Evolutionary conservation across 2,329 filamentous ascomycete species (phyloP), one percentile per base, ranked within the genome.

Genomic region (Drechslerella coelobrocha): DNA sequence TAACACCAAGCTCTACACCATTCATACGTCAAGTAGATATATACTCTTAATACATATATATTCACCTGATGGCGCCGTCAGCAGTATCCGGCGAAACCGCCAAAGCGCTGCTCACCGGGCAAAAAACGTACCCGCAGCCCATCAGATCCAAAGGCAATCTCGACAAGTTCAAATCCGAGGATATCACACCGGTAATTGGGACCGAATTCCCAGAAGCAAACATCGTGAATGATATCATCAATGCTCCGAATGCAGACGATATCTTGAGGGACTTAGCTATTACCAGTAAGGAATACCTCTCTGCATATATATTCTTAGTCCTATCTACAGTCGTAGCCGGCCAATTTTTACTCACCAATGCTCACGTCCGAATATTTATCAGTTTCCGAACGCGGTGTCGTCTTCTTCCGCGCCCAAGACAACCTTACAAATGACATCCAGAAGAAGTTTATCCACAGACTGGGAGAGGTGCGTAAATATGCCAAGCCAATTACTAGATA

Each of bases 371-470:
- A 68, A 75, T 19, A 3, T 27, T 88, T 1, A 41, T 12, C 55
- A 71, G 87, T 90, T 73, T 89, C 87, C 0, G 84, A 85, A 68
- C 84, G 88, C 0, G 87, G 87, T 8, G 88, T 90, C 2, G 86
- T 89, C 29, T 89, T 89, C 79, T 88, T 90, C 79, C 84, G 87
- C 19, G 82, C 84, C 27, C 88, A 90, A 73, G 79, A 85, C 75
- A 71, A 71, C 26, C 78, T 89, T 37, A 83, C 82, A 73, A 83
- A 88, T 75, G 84, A 86, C 0, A 81, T 87, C 1, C 86, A 89
- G 75, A 90, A 90, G 78, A 80, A 86, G 59, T 81, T 90, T 0
- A 84, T 85, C 31, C 81, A 85, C 10, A 81, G 82, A 0, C 81
- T 89, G 1, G 87, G 87, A 7, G 79, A 84, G 74, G 79, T 88